Evolutionary conservation across 768 basidiomycete species (phyloP).

Genomic region (Boletus sensibilis): DNA sequence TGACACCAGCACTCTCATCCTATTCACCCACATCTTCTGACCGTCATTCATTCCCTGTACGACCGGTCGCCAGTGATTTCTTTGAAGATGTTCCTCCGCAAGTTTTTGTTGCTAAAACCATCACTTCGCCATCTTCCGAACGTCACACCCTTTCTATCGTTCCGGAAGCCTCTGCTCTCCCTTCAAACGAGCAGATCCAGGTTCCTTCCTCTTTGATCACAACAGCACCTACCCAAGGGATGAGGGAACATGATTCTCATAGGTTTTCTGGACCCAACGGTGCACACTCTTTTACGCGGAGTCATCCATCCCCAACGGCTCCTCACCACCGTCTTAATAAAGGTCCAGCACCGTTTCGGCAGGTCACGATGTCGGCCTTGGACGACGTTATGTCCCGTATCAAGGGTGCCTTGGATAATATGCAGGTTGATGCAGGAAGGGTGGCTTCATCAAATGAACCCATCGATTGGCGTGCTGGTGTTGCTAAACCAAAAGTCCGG

Average conservation of each 20-base stretch:
- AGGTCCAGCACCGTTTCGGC: conserved; percentile 37
- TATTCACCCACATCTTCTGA: conserved; percentile 20
- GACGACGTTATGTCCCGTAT: conserved; percentile 85
- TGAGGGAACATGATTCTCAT: conserved; percentile 21
- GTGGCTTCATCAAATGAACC: conserved; percentile 15
- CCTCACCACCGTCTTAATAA: conserved; percentile 25
- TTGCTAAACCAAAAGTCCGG: conserved; percentile 22
- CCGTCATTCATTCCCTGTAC: conserved; percentile 32
- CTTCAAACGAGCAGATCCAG: conserved; percentile 10
- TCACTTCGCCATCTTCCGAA: conserved; percentile 18
- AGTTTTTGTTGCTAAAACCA: conserved; percentile 40
- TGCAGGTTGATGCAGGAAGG: conserved; percentile 50
- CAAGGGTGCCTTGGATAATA: conserved; percentile 71
- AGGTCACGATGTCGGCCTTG: conserved; percentile 67
- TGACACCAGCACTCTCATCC: conserved; percentile 17
- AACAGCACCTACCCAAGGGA: conserved; percentile 5
- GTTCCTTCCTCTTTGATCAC: background rate
- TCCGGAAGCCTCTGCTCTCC: conserved; percentile 13
- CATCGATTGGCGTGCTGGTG: conserved; percentile 22
- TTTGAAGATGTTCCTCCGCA: conserved; percentile 51
- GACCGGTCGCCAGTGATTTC: conserved; percentile 69
- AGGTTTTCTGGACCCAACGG: conserved; percentile 22
- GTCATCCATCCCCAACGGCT: conserved; percentile 15
- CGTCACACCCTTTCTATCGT: conserved; percentile 13
- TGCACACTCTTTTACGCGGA: conserved; percentile 11